phyloP scores from a whole-genome alignment of 192 early-diverging fungal species.

The Pilobolus umbonatus region DNA sequence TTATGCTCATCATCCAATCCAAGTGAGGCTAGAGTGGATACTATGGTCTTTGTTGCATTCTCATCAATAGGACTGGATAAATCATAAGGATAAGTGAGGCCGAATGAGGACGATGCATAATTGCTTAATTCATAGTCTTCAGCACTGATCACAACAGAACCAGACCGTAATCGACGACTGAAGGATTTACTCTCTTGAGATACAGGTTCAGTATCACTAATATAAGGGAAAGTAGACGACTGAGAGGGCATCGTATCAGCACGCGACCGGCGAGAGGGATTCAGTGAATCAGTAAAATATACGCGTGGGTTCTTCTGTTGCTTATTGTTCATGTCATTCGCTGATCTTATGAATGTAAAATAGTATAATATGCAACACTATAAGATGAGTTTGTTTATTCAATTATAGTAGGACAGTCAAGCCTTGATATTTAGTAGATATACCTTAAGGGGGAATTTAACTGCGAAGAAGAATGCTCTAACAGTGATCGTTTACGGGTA shows the following conservation, averaged over 20 bases:
- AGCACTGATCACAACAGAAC: slow-evolving; percentile 23
- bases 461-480: slow-evolving; percentile 1
- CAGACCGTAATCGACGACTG: slow-evolving; percentile 8
- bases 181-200: neutral
- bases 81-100: slow-evolving; percentile 7
- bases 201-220: slow-evolving; percentile 11
- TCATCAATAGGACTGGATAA: slow-evolving; percentile 10
- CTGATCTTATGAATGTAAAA: neutral
- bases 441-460: no score
- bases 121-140: neutral
- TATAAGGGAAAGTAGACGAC: slow-evolving; percentile 24
- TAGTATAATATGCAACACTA: neutral
- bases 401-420: neutral
- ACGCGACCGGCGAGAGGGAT: slow-evolving; percentile 19
- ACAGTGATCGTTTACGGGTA: slow-evolving; percentile 18
- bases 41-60: slow-evolving; percentile 21
- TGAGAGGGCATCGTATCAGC: slow-evolving; percentile 31
- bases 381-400: neutral
- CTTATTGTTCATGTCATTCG: neutral
- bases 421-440: no score
- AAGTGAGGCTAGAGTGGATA: slow-evolving; percentile 23
- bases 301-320: slow-evolving; percentile 8
- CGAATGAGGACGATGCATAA: slow-evolving; percentile 1
- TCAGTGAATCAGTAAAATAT: no score
- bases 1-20: neutral